Base-by-base conservation (phyloP, 1,284 basidiomycete genomes). In the Cryptococcus floricola region DNA sequence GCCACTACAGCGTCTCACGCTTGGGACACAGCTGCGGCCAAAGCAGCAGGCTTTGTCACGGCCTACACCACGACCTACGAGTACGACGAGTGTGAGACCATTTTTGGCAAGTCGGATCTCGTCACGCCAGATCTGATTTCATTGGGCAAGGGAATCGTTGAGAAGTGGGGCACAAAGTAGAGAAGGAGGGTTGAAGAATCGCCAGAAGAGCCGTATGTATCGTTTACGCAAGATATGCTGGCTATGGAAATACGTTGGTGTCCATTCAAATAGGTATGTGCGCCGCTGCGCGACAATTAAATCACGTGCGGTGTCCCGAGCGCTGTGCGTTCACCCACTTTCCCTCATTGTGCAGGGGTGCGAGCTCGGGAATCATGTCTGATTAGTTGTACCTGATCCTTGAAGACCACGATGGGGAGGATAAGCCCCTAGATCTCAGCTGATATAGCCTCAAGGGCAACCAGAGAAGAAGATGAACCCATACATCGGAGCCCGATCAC, bases 41-140 rank as follows among this genome's bases (percentile, higher is more conserved):
- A 63, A 52, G 53, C 62, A 5, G 64, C 66, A 8, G 64, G 66
- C 19, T 68, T 66, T 57, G 28, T 47, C 42, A 63, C 61, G 3
- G 66, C 66, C n/a, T 68, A 68, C 56, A 66, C 62, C 1, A 65
- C 64, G 5, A 66, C 62, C 8, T 68, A 68, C 58, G 66, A 68
- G 56, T 59, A 54, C 50, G 64, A 68, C 53, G 59, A 57, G 52
- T 68, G 66, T 46, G 58, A 55, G 9, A 49, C 39, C 8, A 59
- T 68, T 53, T 68, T 68, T 50, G 66, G 66, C 37, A 63, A 64
- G 47, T 38, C 58, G 9, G 66, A 68, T 44, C 39, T 68, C n/a
- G 64, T 64, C 38, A 49, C 58, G 12, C 58, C 54, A 13, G 64
- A 64, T 45, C 57, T 68, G 8, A 39, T 60, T 16, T 47, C 58